Evolutionary conservation across 2,329 filamentous ascomycete species (phyloP).

Genomic region (Pezicula neosporulosa): DNA sequence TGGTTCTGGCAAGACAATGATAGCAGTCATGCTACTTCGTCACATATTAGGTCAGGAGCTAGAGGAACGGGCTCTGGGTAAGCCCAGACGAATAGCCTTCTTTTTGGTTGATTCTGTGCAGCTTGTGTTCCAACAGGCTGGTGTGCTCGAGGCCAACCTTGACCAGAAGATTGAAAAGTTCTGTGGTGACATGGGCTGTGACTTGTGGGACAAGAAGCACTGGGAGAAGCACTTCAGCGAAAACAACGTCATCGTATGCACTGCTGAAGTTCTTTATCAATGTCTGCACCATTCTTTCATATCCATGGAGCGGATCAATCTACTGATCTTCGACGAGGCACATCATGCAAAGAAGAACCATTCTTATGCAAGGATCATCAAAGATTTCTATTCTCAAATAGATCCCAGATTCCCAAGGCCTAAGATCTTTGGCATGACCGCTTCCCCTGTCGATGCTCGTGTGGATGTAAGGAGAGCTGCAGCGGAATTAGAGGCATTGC

Average conservation of each 20-base stretch:
- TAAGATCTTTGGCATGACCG: slow-evolving; percentile 92
- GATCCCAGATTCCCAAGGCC: slow-evolving; percentile 52
- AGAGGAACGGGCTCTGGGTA: slow-evolving; percentile 59
- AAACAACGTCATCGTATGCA: slow-evolving; percentile 87
- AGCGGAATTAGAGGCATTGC: slow-evolving; percentile 67
- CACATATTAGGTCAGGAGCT: slow-evolving; percentile 76
- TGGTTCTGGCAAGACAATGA: slow-evolving; percentile 95
- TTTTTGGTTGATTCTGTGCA: slow-evolving; percentile 91
- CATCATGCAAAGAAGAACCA: slow-evolving; percentile 96
- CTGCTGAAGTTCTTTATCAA: slow-evolving; percentile 79
- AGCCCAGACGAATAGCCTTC: slow-evolving; percentile 66
- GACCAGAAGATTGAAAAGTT: slow-evolving; percentile 71
- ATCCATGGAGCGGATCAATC: slow-evolving; percentile 76
- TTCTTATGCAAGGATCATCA: slow-evolving; percentile 84
- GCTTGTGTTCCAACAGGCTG: slow-evolving; percentile 84
- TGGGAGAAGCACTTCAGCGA: slow-evolving; percentile 56
- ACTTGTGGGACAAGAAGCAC: slow-evolving; percentile 56
- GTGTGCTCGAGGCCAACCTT: slow-evolving; percentile 77
- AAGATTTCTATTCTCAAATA: slow-evolving; percentile 68
- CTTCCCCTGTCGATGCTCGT: slow-evolving; percentile 86
- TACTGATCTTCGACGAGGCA: slow-evolving; percentile 93
- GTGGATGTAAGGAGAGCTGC: slow-evolving; percentile 69
- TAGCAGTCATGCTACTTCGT: slow-evolving; percentile 80
- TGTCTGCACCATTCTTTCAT: slow-evolving; percentile 79
- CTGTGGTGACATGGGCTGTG: slow-evolving; percentile 64